Evolutionary conservation across 345 rosid species (phyloP).

Genomic region (Psidium guajava): DNA sequence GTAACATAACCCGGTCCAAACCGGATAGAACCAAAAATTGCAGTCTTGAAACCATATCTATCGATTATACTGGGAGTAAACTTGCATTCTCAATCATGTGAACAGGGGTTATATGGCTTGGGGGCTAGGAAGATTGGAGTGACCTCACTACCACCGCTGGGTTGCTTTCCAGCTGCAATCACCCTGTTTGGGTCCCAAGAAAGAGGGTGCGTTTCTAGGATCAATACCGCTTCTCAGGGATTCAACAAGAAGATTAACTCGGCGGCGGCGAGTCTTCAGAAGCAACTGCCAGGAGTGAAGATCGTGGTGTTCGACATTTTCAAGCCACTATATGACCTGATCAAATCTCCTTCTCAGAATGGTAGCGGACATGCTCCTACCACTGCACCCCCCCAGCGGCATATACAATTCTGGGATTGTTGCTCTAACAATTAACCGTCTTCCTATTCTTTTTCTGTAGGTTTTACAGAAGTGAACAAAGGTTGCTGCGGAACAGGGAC

Average conservation of each 20-base stretch:
- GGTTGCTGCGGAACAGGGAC: slow-evolving; percentile 94
- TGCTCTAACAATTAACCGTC: neutral
- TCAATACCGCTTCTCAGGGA: slow-evolving; percentile 62
- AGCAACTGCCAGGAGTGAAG: slow-evolving; percentile 58
- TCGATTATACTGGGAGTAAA: neutral
- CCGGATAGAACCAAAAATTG: neutral
- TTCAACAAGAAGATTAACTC: slow-evolving; percentile 68
- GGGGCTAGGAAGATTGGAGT: slow-evolving; percentile 89
- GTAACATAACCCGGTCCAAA: slow-evolving; percentile 12
- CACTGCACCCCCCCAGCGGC: neutral
- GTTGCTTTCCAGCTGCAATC: slow-evolving; percentile 78
- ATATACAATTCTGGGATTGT: neutral
- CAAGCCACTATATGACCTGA: slow-evolving; percentile 52
- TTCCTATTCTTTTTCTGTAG: slow-evolving; percentile 11
- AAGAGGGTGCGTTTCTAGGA: slow-evolving; percentile 48
- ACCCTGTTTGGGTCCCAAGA: slow-evolving; percentile 59
- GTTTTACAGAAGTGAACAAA: slow-evolving; percentile 69
- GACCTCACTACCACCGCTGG: slow-evolving; percentile 84
- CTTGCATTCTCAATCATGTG: neutral
- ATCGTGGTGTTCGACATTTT: slow-evolving; percentile 77
- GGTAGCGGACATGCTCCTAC: slow-evolving; percentile 20
- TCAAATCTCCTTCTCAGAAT: slow-evolving; percentile 42
- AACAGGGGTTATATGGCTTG: slow-evolving; percentile 43
- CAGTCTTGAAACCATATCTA: neutral
- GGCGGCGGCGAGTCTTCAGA: slow-evolving; percentile 47